Base-by-base conservation (phyloP, 2,329 filamentous ascomycete genomes). In the Myriosclerotinia scirpicola region DNA sequence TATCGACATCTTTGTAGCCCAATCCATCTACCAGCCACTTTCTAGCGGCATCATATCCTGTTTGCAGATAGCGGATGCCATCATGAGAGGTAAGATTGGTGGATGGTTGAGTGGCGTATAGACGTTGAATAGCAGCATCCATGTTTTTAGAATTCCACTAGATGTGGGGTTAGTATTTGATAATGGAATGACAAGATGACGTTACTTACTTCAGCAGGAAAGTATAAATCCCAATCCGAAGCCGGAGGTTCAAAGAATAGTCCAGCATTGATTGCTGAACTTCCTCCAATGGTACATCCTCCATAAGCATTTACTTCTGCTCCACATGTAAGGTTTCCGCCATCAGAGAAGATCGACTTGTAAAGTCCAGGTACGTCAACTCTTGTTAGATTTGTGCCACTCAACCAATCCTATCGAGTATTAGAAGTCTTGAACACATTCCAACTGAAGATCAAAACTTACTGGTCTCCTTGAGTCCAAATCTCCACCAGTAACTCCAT, bases 281-380 rank as follows among this genome's bases (percentile, higher is more conserved):
- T 80, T 11, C 83, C 83, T 6, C 83, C 83, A 17, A 84, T 76
- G 0, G 81, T 81, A 72, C 84, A 86, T 38, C 80, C 84, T 34
- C 80, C 78, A 69, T 79, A 83, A 12, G 78, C 79, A 44, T 78
- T 78, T 17, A 81, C 75, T 4, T 78, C 71, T 9, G 78, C 77
- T 2, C 78, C 68, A 69, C 83, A 84, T 2, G 79, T 72, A 30
- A 84, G 71, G 52, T 78, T 74, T 2, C 78, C 77, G 15, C 73
- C 73, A 8, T 77, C 76, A 26, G 73, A 73, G 71, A 83, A 85
- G 67, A 85, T 84, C 54, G 80, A 81, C 72, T 74, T 74, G 77
- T 79, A 83, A 2, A 85, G 75, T 14, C 83, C 83, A 3, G 83
- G 83, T 0, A 84, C 82, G 67, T 85, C 83, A 9, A 85, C 82